Base-by-base conservation (phyloP, 2,329 filamentous ascomycete genomes). In the Colletotrichum sp. region DNA sequence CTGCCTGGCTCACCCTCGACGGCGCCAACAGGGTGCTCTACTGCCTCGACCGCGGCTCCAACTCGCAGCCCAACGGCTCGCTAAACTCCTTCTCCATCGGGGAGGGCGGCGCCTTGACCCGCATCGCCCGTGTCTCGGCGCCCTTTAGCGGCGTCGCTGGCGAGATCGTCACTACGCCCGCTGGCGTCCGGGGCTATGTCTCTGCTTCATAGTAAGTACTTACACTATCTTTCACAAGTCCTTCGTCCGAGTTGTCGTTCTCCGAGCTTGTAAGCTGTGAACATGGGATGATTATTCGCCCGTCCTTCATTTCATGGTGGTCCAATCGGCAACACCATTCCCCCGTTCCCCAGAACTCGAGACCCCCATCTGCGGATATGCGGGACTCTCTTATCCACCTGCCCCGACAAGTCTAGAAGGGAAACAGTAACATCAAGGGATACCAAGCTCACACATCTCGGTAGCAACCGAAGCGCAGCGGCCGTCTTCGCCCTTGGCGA, bases 51-150 rank as follows among this genome's bases (percentile, higher is more conserved):
- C 68, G 75, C 36, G 75, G 75, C n/a, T 66, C 63, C 26, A 61
- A 61, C 26, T 67, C 71, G n/a, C 28, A 34, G 30, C 69, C 69
- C 9, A 70, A 71, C 28, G 75, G 75, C 48, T 77, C 75, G 9
- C 68, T 77, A 32, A 77, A 77, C 72, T 77, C 75, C 59, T 77
- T 77, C 75, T 77, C 75, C 26, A 77, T 77, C 52, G 75, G 68
- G 39, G 66, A 72, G 26, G 75, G 70, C 18, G 72, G 75, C 12
- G 59, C 61, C 9, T 68, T 79, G 59, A 71, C 77, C 66, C 77
- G 75, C 59, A 79, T 78, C 48, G 63, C 77, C 15, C 75, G 77
- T 16, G 65, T 78, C 57, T 36, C 59, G 67, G 75, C 72, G 8
- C 78, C 78, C 26, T 61, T 63, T 34, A 69, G 78, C 75, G 78